Evolutionary conservation across 2,329 filamentous ascomycete species (phyloP), one percentile per base, ranked within the genome.

Genomic region (Ophiostoma angusticollis): DNA sequence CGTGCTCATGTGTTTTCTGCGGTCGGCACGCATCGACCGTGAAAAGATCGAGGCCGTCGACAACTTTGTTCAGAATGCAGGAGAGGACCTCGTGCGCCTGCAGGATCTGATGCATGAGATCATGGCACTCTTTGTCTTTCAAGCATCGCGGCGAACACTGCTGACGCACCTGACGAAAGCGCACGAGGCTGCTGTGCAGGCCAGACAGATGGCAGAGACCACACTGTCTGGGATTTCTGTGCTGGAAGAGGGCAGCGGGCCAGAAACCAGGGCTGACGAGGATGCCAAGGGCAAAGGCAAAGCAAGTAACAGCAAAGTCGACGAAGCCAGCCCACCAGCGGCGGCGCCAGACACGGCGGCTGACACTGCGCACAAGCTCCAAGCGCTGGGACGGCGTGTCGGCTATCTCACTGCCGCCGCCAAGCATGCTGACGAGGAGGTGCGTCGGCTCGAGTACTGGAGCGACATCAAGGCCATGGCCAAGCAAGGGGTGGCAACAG

Each of bases 51-150:
- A 89, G 45, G 48, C 80, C 0, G 70, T 95, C 17, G 77, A 81
- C 50, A 82, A 74, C 45, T 98, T 94, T 54, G 65, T 95, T n/a
- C 65, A 77, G 30, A 69, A 91, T 38, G 83, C 75, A 12, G 74
- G 75, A 16, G 74, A 74, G 6, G 85, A 95, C 49, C 63, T 96
- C 21, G 68, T 70, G 39, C 81, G 85, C 45, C 64, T 98, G 16
- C 70, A 80, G 44, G 70, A 80, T 40, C 68, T 78, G 55, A 89
- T 94, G 69, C 80, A 84, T 40, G 76, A 85, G 31, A 82, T 94
- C 49, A 87, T 94, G 85, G 68, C 75, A 1, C 67, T 82, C 42
- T 84, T 96, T 52, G 68, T 98, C 16, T 98, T 94, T 55, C 89
- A 96, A 57, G 78, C 80, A 14, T 94, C 87, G 3, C 74, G 87